These are phyloP conservation scores for Graphilbum sp. DNA, from an alignment of 2,329 filamentous ascomycete genomes.

Conservation along the genomic window DNA sequence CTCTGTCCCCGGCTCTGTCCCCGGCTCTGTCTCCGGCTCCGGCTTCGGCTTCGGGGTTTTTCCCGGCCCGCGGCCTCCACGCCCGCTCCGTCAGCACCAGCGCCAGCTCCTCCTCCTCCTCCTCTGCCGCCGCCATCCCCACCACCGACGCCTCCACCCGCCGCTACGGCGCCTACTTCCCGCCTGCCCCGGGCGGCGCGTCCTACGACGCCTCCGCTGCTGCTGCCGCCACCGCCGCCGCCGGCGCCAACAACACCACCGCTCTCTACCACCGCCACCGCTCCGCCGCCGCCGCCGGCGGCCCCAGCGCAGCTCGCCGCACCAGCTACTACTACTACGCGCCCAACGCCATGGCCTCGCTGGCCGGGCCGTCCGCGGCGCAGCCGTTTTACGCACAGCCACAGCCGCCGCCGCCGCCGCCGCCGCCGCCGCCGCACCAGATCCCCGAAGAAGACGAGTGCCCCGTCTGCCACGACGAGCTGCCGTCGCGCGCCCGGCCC, in stretches of 20 bases:
- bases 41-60: background rate
- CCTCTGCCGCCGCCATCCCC: background rate
- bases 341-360: too few species aligned
- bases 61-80: conserved; percentile 15
- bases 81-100: conserved; percentile 29
- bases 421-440: conserved; percentile 24
- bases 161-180: conserved; percentile 21
- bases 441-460: conserved; percentile 63
- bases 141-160: conserved; percentile 1
- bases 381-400: too few species aligned
- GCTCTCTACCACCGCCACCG: background rate
- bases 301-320: conserved; percentile 18
- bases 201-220: conserved; percentile 2
- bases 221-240: conserved; percentile 1
- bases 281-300: background rate
- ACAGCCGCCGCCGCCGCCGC: background rate
- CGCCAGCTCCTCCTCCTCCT: too few species aligned
- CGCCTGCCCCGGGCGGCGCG: conserved; percentile 7
- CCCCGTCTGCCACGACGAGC: conserved; percentile 56
- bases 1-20: background rate
- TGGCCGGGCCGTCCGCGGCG: too few species aligned
- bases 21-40: background rate
- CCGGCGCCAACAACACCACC: conserved; percentile 7
- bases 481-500: conserved; percentile 39
- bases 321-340: too few species aligned